phyloP scores from a whole-genome alignment of 306 rosid species.

The Begonia peltatifolia region DNA sequence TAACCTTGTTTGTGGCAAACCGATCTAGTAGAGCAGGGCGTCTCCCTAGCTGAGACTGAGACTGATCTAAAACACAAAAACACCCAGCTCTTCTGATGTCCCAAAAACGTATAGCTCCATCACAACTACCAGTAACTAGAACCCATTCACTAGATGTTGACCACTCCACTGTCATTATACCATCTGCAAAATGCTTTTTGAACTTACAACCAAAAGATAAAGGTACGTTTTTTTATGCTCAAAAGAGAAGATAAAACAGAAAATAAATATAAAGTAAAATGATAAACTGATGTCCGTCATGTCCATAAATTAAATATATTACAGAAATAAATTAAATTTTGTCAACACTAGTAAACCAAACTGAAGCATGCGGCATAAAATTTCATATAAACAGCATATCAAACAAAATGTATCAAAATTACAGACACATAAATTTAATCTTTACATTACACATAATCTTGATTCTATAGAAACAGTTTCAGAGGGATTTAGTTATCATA shows the following conservation, averaged over 20 bases:
- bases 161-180: slow-evolving; percentile 89
- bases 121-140: slow-evolving; percentile 86
- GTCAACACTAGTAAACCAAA: too few relatives aligned
- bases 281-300: not conserved
- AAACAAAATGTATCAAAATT: too few relatives aligned
- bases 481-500: too few relatives aligned
- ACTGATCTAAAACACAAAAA: slow-evolving; percentile 74
- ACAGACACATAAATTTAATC: too few relatives aligned
- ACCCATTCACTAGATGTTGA: slow-evolving; percentile 86
- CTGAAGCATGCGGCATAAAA: too few relatives aligned
- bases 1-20: slow-evolving; percentile 40
- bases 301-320: too few relatives aligned
- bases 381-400: too few relatives aligned
- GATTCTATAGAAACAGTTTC: too few relatives aligned
- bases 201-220: slow-evolving; percentile 1
- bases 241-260: not conserved
- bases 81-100: slow-evolving; percentile 91
- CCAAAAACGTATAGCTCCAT: slow-evolving; percentile 97
- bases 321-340: too few relatives aligned
- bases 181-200: slow-evolving; percentile 32
- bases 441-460: too few relatives aligned
- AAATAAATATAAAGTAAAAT: not conserved
- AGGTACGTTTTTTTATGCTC: not conserved
- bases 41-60: slow-evolving; percentile 81
- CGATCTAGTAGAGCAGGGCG: slow-evolving; percentile 57